Percentiles rank a stretch among this genome's conserved stretches.
phyloP scores from a whole-genome alignment of 2,329 filamentous ascomycete species.

The Balansia obtecta region DNA sequence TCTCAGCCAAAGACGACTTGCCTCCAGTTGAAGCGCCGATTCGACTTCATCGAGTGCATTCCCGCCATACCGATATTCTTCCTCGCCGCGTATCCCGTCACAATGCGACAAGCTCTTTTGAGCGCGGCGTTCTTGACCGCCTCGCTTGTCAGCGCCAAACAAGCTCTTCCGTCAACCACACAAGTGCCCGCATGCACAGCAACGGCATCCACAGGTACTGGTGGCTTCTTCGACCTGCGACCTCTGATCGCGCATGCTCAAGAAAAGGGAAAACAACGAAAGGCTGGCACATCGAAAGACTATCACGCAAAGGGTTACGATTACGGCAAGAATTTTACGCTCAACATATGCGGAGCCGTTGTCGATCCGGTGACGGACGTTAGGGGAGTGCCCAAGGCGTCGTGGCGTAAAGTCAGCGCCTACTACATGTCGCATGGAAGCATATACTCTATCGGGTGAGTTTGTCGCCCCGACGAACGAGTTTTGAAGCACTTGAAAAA shows the following conservation, averaged over 20 bases:
- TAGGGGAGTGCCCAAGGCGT: conserved; percentile 46
- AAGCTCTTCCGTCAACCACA: conserved; percentile 28
- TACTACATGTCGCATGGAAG: conserved; percentile 57
- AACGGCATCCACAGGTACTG: conserved; percentile 39
- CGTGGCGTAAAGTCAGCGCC: conserved; percentile 66
- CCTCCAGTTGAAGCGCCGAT: background rate
- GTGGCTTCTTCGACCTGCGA: conserved; percentile 47
- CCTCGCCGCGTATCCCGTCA: background rate
- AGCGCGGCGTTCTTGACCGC: conserved; percentile 24
- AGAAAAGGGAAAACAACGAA: conserved; percentile 31
- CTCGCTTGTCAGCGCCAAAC: conserved; percentile 20
- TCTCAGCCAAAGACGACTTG: background rate
- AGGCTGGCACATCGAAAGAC: conserved; percentile 31
- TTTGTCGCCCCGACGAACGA: conserved; percentile 5
- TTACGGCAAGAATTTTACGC: conserved; percentile 68
- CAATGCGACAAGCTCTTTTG: conserved; percentile 17
- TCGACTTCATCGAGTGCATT: background rate
- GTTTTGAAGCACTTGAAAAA: background rate
- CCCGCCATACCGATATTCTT: background rate
- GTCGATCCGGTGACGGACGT: conserved; percentile 51
- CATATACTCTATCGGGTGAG: conserved; percentile 64
- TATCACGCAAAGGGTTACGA: conserved; percentile 62
- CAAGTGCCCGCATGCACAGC: conserved; percentile 41
- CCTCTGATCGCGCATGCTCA: conserved; percentile 37
- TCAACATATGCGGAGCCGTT: conserved; percentile 73